These are phyloP conservation scores for Chaetomium sp. DNA, from an alignment of 2,329 filamentous ascomycete genomes.

Conservation along the genomic window DNA sequence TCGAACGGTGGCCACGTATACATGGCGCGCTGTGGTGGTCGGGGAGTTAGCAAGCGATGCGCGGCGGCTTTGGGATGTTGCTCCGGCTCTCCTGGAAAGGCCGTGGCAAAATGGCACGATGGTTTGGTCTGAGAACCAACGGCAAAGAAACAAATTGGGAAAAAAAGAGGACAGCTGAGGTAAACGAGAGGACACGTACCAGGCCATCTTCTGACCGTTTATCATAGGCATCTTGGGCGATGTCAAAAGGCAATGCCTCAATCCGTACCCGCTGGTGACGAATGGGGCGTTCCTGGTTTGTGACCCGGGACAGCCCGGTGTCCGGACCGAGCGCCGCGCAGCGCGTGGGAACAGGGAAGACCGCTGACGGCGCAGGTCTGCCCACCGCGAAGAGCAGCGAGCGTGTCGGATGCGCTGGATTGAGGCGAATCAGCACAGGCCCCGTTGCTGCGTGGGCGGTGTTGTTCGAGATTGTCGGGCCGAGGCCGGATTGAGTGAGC, in stretches of 20 bases:
- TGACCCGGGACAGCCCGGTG: neutral
- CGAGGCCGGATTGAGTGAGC: slow-evolving; percentile 17
- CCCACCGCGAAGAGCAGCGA: slow-evolving; percentile 9
- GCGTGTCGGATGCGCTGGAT: slow-evolving; percentile 10
- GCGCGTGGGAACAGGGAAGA: neutral
- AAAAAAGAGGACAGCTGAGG: slow-evolving; percentile 3
- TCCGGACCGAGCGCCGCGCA: slow-evolving; percentile 4
- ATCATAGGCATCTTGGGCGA: slow-evolving; percentile 63
- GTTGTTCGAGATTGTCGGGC: neutral
- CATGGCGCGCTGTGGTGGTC: slow-evolving; percentile 62
- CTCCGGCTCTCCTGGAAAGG: too few relatives aligned
- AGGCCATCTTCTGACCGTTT: slow-evolving; percentile 72
- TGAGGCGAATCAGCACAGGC: slow-evolving; percentile 14
- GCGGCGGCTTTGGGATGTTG: neutral
- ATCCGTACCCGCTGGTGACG: slow-evolving; percentile 17
- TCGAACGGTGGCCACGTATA: slow-evolving; percentile 74
- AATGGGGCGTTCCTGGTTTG: neutral
- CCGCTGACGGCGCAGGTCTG: slow-evolving; percentile 13
- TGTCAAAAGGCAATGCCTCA: slow-evolving; percentile 8
- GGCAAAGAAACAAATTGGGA: neutral
- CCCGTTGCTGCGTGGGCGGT: neutral
- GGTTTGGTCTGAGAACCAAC: neutral
- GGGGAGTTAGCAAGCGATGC: slow-evolving; percentile 26
- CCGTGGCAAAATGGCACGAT: neutral
- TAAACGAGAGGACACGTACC: slow-evolving; percentile 52